These are phyloP conservation scores for Pythium monospermum DNA, from an alignment of 352 stramenopile genomes.

Conservation along the genomic window DNA sequence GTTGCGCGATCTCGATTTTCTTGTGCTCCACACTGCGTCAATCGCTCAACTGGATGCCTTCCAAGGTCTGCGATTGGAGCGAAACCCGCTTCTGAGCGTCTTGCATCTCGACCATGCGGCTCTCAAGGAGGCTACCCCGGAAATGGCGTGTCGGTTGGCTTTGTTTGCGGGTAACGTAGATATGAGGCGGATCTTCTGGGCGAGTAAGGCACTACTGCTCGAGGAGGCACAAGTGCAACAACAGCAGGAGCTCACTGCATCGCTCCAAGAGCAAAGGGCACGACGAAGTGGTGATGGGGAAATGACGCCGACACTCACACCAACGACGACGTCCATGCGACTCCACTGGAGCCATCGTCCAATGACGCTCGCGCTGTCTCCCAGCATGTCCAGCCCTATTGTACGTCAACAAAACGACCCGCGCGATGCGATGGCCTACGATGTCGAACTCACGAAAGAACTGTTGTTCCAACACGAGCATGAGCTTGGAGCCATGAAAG, in stretches of 20 bases:
- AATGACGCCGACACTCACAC: neutral
- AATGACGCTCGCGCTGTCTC: slow-evolving; percentile 12
- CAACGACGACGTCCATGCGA: slow-evolving; percentile 10
- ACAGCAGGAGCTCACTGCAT: slow-evolving; percentile 1
- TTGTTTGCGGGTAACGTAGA: slow-evolving; percentile 46
- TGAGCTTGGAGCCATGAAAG: slow-evolving; percentile 48
- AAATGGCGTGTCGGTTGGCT: slow-evolving; percentile 28
- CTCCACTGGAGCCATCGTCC: slow-evolving; percentile 44
- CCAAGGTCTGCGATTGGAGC: slow-evolving; percentile 35
- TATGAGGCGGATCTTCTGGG: slow-evolving; percentile 51
- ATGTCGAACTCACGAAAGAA: slow-evolving; percentile 47
- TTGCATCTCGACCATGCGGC: slow-evolving; percentile 56
- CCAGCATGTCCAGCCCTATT: neutral
- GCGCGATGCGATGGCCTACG: slow-evolving; percentile 32
- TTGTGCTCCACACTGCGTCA: slow-evolving; percentile 25
- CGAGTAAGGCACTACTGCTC: slow-evolving; percentile 37
- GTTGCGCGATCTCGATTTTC: slow-evolving; percentile 54
- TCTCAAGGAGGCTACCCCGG: slow-evolving; percentile 25
- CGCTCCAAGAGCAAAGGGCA: too few species aligned
- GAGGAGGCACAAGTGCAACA: slow-evolving; percentile 31
- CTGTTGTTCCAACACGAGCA: slow-evolving; percentile 62
- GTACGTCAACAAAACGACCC: slow-evolving; percentile 3
- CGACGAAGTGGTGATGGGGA: neutral
- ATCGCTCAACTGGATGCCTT: slow-evolving; percentile 34
- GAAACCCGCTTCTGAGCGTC: slow-evolving; percentile 62